Conservation (phyloP, 441 rosid genomes). For the Populus hybrid region DNA sequence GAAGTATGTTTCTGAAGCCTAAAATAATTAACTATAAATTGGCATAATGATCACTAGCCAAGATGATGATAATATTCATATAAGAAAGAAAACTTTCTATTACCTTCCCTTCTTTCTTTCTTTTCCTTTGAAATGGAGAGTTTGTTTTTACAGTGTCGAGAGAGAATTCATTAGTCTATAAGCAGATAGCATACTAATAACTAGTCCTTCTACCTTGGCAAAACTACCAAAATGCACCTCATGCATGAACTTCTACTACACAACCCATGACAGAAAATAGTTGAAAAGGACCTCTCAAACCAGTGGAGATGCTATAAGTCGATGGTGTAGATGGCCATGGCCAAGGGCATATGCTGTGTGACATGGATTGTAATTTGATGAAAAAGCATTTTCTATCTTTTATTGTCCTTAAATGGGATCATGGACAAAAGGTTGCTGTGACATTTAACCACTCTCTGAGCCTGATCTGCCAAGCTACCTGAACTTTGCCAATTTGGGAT, state of each 20-base stretch:
- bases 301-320: not conserved
- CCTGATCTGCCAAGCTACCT: conserved; percentile 35
- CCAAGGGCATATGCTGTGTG: conserved; percentile 1
- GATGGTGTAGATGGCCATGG: not conserved
- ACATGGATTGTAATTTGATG: conserved; percentile 12
- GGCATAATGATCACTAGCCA: not conserved
- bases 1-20: conserved; percentile 23
- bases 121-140: not conserved
- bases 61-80: conserved; percentile 7
- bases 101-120: not conserved
- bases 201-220: not conserved
- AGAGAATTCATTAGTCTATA: not conserved
- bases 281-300: not conserved
- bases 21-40: not conserved
- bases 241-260: not conserved
- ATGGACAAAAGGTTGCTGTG: conserved; percentile 39
- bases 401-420: conserved; percentile 23
- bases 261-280: not conserved
- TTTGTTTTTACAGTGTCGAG: not conserved
- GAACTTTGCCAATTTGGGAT: conserved; percentile 30
- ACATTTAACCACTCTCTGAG: conserved; percentile 46
- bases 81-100: conserved; percentile 4
- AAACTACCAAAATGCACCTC: conserved; percentile 11
- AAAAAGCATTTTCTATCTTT: not conserved
- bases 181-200: not conserved